Conservation (phyloP, 139 green algal species). For the Mesostigma viride region DNA sequence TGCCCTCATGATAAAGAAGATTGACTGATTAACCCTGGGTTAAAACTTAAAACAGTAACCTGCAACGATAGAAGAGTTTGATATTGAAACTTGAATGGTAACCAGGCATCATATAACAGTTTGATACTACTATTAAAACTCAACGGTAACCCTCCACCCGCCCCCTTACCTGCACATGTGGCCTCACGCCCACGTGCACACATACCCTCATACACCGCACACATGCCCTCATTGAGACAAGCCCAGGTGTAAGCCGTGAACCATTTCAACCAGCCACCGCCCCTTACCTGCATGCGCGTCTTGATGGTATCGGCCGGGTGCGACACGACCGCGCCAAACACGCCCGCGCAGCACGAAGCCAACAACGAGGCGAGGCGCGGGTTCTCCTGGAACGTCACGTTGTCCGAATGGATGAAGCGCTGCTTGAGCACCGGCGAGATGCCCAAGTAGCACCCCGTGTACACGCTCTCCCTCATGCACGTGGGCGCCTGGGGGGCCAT, state of each 20-base stretch:
- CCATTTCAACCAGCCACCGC: no score
- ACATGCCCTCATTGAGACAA: no score
- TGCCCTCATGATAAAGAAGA: no score
- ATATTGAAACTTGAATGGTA: no score
- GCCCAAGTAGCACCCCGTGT: slow-evolving; percentile 25
- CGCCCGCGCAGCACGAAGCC: slow-evolving; percentile 16
- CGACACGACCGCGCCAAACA: slow-evolving; percentile 18
- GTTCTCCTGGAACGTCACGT: slow-evolving; percentile 6
- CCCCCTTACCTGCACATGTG: slow-evolving; percentile 6
- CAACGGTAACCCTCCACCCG: neutral
- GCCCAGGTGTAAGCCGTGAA: no score
- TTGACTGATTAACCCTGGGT: no score
- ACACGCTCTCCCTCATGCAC: slow-evolving; percentile 25
- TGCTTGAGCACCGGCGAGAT: slow-evolving; percentile 11
- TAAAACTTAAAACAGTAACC: no score
- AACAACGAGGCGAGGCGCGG: slow-evolving; percentile 14
- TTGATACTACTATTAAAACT: slow-evolving; percentile 6
- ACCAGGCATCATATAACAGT: no score
- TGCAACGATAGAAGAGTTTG: no score
- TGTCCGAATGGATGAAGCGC: neutral
- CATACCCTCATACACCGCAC: no score
- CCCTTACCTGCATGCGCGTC: slow-evolving; percentile 33
- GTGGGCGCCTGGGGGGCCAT: slow-evolving; percentile 14
- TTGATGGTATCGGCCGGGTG: slow-evolving; percentile 34
- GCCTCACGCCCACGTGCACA: no score